Base-by-base conservation (phyloP, 2,329 filamentous ascomycete species). In the Exserohilum rostratum region DNA sequence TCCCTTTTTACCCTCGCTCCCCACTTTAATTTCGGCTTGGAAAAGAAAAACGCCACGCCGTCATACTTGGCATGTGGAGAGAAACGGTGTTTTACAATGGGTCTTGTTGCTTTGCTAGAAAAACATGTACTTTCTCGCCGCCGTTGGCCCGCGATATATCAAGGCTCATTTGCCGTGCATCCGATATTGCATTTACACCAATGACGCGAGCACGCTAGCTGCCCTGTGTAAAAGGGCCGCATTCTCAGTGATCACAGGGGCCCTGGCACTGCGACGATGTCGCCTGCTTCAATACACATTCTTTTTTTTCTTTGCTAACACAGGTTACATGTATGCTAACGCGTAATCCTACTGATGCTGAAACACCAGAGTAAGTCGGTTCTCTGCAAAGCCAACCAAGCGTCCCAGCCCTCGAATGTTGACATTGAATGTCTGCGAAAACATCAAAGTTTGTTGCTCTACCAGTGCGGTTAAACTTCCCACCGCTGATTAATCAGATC, bases 31-130 rank as follows among this genome's bases (percentile, higher is more conserved):
- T 10, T 43, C 39, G n/a, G 39, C 4, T 17, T 17, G 15, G 15
- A 35, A 35, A 35, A 18, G 15, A 17, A 35, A 11, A n/a, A 35
- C 17, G 42, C 43, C 13, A 18, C 13, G 29, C 30, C 11, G 13
- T 25, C 38, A 43, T 43, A 35, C 18, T 49, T 25, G 27, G 25
- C 17, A 42, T 20, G 43, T 33, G 34, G 42, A 37, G 45, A 53
- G 47, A 35, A 11, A 44, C 33, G 45, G 22, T 33, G 37, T 10
- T 31, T 22, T 31, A 35, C 31, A 9, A 43, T 27, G 37, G 15
- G 25, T 44, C 29, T 44, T 13, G 50, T 53, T 50, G 18, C 29
- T 22, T n/a, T 31, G 25, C 46, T 35, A 38, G 38, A 17, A 27
- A 43, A 38, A 22, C 38, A 31, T 38, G 38, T 46, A 33, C 37